phyloP scores from a whole-genome alignment of 1,284 basidiomycete genomes.

The Rhodotorula sp. region DNA sequence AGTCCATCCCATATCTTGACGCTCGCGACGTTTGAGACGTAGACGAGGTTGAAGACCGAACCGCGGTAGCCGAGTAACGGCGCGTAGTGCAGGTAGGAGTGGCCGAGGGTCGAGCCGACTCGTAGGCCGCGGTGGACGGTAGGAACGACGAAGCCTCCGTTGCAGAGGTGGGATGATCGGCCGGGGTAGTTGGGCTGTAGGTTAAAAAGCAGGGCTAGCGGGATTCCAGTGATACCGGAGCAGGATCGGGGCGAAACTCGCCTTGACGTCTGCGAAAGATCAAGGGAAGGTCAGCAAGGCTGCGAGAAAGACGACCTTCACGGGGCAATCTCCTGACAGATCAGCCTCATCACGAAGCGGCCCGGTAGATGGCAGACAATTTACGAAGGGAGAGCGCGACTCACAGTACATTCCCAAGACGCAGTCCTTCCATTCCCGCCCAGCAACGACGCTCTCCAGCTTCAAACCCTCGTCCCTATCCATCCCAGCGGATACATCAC shows the following conservation, averaged over 20 bases:
- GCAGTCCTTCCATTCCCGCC: constrained; percentile 64
- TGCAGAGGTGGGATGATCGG: constrained; percentile 88
- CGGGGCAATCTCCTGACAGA: no score
- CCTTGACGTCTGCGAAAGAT: constrained; percentile 61
- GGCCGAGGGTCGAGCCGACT: constrained; percentile 71
- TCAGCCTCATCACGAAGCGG: background rate
- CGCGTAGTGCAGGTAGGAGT: constrained; percentile 77
- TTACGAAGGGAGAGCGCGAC: background rate
- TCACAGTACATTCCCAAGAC: constrained; percentile 59
- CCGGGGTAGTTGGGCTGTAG: constrained; percentile 81
- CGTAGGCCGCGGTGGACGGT: constrained; percentile 64
- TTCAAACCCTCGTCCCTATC: constrained; percentile 38
- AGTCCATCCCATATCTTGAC: constrained; percentile 80
- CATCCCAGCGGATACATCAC: constrained; percentile 20
- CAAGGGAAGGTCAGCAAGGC: background rate
- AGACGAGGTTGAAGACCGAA: constrained; percentile 92
- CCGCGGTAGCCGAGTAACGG: constrained; percentile 77
- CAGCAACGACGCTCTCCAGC: constrained; percentile 55
- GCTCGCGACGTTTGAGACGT: constrained; percentile 72
- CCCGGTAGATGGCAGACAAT: no score
- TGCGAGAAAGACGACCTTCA: background rate
- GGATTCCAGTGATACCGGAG: no score
- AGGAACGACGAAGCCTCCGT: constrained; percentile 84
- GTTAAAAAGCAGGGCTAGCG: background rate
- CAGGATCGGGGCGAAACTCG: background rate